phyloP scores from a whole-genome alignment of 2,329 filamentous ascomycete genomes.

The Hymenoscyphus salicellus region DNA sequence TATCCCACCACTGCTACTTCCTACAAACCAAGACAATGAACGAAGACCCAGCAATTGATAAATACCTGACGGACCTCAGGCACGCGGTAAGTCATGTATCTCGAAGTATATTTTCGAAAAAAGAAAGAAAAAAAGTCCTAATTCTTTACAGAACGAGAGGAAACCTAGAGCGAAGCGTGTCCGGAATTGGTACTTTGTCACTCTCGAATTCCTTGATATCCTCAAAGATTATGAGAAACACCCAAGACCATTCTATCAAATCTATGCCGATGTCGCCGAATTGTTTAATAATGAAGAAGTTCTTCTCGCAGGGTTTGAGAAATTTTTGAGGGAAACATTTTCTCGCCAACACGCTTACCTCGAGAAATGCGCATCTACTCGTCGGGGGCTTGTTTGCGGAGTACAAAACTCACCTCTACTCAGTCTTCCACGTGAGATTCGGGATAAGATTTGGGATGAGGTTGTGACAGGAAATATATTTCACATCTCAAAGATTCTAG shows the following conservation, averaged over 20 bases:
- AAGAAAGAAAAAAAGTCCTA: too few species aligned
- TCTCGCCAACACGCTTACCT: neutral
- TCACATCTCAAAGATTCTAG: constrained; percentile 14
- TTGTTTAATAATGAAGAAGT: constrained; percentile 4
- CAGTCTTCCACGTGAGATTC: constrained; percentile 18
- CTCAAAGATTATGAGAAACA: neutral
- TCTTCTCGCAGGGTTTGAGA: constrained; percentile 10
- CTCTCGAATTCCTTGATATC: constrained; percentile 1
- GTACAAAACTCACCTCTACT: constrained; percentile 11
- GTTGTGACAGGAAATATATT: constrained; percentile 15
- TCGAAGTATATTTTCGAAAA: too few species aligned
- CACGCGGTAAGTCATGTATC: too few species aligned
- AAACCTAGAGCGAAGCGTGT: neutral
- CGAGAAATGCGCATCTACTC: neutral
- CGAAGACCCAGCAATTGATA: neutral
- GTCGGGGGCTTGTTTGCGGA: constrained; percentile 8
- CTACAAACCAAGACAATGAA: neutral
- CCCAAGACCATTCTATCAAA: constrained; percentile 1
- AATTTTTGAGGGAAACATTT: constrained; percentile 13
- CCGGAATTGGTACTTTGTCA: neutral
- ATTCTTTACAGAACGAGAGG: too few species aligned
- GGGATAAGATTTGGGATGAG: constrained; percentile 22
- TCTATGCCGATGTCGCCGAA: neutral
- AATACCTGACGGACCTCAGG: neutral
- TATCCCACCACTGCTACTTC: too few species aligned